These are phyloP conservation scores for Akanthomyces dipterigenus DNA, from an alignment of 2,329 filamentous ascomycete species.

Conservation along the genomic window DNA sequence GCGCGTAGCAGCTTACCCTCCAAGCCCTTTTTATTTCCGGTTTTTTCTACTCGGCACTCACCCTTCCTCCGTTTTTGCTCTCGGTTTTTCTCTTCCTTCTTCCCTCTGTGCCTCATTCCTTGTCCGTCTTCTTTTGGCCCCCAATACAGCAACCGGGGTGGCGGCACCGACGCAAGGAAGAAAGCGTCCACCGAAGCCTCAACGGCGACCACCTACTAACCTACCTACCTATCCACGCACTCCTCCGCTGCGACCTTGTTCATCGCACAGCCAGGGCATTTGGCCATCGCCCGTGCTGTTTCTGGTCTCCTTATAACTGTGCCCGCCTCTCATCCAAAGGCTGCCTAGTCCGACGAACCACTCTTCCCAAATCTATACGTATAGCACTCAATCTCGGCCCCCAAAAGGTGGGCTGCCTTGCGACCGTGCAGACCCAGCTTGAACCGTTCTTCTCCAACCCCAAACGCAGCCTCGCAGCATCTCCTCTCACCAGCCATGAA, in stretches of 20 bases:
- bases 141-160: background rate
- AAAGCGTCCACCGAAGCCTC: slow-evolving; percentile 1
- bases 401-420: slow-evolving; percentile 7
- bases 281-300: background rate
- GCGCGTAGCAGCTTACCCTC: background rate
- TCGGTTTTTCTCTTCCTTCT: background rate
- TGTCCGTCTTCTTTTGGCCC: background rate
- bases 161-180: background rate
- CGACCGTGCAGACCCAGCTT: background rate
- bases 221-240: background rate
- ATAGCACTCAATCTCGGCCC: background rate
- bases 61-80: background rate
- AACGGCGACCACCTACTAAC: slow-evolving; percentile 3
- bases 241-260: background rate
- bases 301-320: background rate
- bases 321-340: background rate
- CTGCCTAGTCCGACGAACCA: background rate
- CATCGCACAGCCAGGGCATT: background rate
- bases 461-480: background rate
- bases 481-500: background rate
- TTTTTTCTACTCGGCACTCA: slow-evolving; percentile 2
- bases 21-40: slow-evolving; percentile 8
- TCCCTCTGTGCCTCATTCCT: background rate
- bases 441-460: background rate
- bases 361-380: background rate